A percentile compares a stretch with the other conserved stretches of the same genome.
Conservation (phyloP, 225 moss, liverwort and hornwort species). For the Climacium dendroides region DNA sequence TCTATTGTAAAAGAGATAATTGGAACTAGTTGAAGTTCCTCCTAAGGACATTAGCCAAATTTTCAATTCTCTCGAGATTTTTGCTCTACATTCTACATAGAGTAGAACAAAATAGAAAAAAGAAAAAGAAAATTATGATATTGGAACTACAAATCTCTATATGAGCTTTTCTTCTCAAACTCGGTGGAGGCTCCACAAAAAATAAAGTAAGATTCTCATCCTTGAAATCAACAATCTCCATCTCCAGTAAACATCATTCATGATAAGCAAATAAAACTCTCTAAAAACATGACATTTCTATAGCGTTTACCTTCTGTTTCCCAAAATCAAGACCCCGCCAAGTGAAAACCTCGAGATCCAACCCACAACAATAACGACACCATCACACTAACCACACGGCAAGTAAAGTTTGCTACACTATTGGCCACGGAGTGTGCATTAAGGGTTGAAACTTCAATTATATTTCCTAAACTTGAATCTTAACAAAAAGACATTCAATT, state of each 20-base stretch:
- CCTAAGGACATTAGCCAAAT: not conserved
- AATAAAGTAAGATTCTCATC: not conserved
- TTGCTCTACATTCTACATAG: not conserved
- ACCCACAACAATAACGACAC: not conserved
- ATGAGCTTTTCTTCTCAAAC: not conserved
- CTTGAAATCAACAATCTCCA: not conserved
- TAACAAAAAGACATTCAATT: not conserved
- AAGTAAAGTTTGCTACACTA: not conserved
- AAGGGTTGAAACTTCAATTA: not conserved
- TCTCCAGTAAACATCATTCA: not conserved
- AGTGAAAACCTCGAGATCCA: not conserved
- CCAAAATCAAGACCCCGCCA: not conserved
- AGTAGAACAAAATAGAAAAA: accelerated
- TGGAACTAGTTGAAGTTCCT: not conserved
- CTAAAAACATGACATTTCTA: not conserved
- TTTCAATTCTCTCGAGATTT: not conserved
- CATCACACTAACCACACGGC: not conserved
- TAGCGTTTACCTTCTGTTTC: not conserved
- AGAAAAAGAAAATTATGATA: no score
- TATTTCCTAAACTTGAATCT: not conserved
- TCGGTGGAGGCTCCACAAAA: not conserved
- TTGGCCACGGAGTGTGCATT: not conserved
- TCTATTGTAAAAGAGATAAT: not conserved
- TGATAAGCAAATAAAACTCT: not conserved
- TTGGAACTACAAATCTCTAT: not conserved